Evolutionary conservation across 208 protist species (phyloP).

Genomic region (Blechomonas ayalai): DNA sequence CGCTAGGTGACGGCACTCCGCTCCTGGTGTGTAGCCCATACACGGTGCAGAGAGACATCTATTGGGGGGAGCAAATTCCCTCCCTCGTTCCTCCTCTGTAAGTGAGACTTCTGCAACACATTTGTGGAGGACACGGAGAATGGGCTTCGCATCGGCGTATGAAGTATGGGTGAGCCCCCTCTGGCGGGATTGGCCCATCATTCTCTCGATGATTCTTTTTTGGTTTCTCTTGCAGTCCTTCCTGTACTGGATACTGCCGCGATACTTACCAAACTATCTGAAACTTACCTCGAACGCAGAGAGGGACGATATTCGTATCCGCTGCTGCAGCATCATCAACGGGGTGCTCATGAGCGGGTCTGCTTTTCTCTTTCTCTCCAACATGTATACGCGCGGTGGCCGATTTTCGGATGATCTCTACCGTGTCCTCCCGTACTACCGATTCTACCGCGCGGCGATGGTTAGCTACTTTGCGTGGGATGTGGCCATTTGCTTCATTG

Average conservation of each 20-base stretch:
- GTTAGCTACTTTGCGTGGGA: constrained; percentile 79
- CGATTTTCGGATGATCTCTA: constrained; percentile 37
- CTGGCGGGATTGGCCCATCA: constrained; percentile 36
- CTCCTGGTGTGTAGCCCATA: no score
- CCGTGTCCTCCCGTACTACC: constrained; percentile 39
- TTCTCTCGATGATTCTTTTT: constrained; percentile 42
- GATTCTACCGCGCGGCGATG: constrained; percentile 62
- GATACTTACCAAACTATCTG: constrained; percentile 23
- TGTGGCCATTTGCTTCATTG: constrained; percentile 63
- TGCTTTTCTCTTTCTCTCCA: constrained; percentile 45
- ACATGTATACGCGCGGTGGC: constrained; percentile 17
- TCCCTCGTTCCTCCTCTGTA: no score
- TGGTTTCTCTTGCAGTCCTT: constrained; percentile 48
- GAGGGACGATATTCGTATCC: constrained; percentile 56
- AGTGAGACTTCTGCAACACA: no score
- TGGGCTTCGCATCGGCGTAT: constrained; percentile 44
- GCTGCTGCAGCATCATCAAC: constrained; percentile 55
- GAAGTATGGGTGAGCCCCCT: constrained; percentile 65
- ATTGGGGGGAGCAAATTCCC: no score
- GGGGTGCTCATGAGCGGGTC: constrained; percentile 56
- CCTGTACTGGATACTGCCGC: constrained; percentile 17
- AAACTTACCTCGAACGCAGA: constrained; percentile 18
- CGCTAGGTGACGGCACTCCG: no score
- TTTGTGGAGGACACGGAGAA: constrained; percentile 12
- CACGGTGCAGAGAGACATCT: no score